These are phyloP conservation scores for Dicorynia guianensis DNA, from an alignment of 306 rosid species.

Conservation along the genomic window DNA sequence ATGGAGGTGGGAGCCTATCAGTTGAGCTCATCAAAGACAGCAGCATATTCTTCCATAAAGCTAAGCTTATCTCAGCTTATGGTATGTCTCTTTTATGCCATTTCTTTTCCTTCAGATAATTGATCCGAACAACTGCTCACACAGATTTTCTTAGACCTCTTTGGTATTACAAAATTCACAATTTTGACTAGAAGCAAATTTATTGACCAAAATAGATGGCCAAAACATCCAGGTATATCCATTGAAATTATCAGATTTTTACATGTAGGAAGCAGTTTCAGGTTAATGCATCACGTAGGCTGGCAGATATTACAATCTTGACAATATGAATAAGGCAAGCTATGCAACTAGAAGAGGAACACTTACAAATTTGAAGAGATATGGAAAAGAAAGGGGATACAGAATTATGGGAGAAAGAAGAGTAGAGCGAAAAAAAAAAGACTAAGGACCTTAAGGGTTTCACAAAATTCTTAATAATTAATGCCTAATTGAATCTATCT, in stretches of 20 bases:
- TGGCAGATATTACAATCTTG: not conserved
- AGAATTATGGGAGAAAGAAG: not conserved
- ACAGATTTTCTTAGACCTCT: not conserved
- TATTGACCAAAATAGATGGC: not conserved
- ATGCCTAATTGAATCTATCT: not conserved
- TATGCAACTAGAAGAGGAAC: constrained; percentile 4
- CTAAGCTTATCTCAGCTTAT: constrained; percentile 91
- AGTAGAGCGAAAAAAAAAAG: not conserved
- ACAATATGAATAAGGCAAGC: constrained; percentile 10
- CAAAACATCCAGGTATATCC: not conserved
- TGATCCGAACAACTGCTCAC: not conserved
- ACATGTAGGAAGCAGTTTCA: not conserved
- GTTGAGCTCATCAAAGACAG: constrained; percentile 62
- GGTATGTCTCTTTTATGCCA: constrained; percentile 57
- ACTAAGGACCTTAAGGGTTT: not conserved
- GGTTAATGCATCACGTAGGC: not conserved
- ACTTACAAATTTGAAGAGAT: not conserved
- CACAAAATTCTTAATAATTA: not conserved
- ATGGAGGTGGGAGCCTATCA: constrained; percentile 93
- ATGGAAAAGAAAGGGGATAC: not conserved
- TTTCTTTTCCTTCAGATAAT: not conserved
- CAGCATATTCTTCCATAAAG: constrained; percentile 63
- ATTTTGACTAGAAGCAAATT: not conserved
- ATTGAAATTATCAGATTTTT: constrained; percentile 1
- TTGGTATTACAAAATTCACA: no score